phyloP scores from a whole-genome alignment of 1,139 yeast species.

The Sugiyamaella grinbergsii region DNA sequence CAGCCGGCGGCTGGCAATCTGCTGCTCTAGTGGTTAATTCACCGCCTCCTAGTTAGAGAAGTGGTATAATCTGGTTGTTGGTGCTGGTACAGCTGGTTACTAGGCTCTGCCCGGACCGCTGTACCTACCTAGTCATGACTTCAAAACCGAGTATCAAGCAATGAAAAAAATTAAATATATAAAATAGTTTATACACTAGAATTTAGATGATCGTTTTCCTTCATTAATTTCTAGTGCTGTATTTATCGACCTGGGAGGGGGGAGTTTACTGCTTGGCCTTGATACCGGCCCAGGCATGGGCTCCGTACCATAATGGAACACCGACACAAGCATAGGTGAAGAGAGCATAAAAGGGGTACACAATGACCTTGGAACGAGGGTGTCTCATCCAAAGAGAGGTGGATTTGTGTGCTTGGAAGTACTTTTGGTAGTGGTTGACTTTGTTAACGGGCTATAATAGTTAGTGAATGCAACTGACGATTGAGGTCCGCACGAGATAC shows the following conservation, averaged over 20 bases:
- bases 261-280: slow-evolving; percentile 16
- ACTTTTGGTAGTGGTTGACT: slow-evolving; percentile 44
- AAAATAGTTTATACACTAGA: background rate
- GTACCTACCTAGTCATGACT: no score
- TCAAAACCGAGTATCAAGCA: no score
- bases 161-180: background rate
- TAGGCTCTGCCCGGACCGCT: no score
- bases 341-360: slow-evolving; percentile 88
- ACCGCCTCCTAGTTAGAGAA: no score
- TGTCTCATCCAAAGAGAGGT: slow-evolving; percentile 47
- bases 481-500: no score
- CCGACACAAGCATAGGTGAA: slow-evolving; percentile 69
- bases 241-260: no score
- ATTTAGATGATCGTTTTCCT: no score
- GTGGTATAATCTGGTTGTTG: no score
- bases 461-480: background rate
- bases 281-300: slow-evolving; percentile 56
- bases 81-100: no score
- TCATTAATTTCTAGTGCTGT: no score
- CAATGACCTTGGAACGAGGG: slow-evolving; percentile 71
- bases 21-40: slow-evolving; percentile 52
- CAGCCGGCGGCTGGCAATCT: slow-evolving; percentile 85
- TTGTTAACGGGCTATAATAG: slow-evolving; percentile 34
- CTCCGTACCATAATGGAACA: slow-evolving; percentile 72
- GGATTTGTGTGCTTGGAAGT: slow-evolving; percentile 43